phyloP scores from a whole-genome alignment of 1,139 yeast genomes.

The Lodderomyces metapsilosis region DNA sequence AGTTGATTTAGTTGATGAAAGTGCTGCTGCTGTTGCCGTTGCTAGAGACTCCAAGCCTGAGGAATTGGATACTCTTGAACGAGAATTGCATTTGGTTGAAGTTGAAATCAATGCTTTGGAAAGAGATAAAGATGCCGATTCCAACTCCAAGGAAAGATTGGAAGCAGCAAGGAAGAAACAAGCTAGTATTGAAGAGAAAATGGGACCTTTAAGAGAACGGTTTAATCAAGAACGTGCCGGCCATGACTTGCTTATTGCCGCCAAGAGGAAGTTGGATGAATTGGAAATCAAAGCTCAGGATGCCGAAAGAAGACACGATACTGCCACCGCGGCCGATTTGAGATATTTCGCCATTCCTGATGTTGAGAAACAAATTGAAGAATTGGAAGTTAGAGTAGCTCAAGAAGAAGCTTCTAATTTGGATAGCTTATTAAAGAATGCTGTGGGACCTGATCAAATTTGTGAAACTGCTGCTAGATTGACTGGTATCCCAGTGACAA shows the following conservation, averaged over 20 bases:
- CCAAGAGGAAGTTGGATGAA: slow-evolving; percentile 89
- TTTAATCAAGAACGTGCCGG: slow-evolving; percentile 88
- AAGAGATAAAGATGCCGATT: slow-evolving; percentile 91
- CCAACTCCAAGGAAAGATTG: slow-evolving; percentile 82
- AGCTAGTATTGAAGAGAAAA: slow-evolving; percentile 81
- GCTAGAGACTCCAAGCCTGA: slow-evolving; percentile 98
- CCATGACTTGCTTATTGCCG: slow-evolving; percentile 83
- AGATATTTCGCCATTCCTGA: slow-evolving; percentile 97
- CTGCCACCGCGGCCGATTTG: slow-evolving; percentile 92
- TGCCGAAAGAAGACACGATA: slow-evolving; percentile 96
- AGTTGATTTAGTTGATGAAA: slow-evolving; percentile 92
- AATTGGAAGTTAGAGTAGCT: slow-evolving; percentile 71
- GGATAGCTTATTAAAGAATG: slow-evolving; percentile 74
- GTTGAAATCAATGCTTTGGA: slow-evolving; percentile 97
- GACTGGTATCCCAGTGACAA: slow-evolving; percentile 98
- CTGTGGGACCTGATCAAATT: slow-evolving; percentile 89
- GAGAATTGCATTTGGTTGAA: slow-evolving; percentile 85
- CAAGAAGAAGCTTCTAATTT: slow-evolving; percentile 67
- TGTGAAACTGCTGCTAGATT: slow-evolving; percentile 96
- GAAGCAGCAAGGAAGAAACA: slow-evolving; percentile 72
- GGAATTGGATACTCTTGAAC: slow-evolving; percentile 88
- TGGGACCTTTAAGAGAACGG: slow-evolving; percentile 82
- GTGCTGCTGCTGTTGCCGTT: slow-evolving; percentile 97
- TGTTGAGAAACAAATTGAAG: slow-evolving; percentile 69
- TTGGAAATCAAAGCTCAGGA: slow-evolving; percentile 89